These are phyloP conservation scores for Scheffersomyces titani DNA, from an alignment of 1,139 yeast species.

Conservation along the genomic window DNA sequence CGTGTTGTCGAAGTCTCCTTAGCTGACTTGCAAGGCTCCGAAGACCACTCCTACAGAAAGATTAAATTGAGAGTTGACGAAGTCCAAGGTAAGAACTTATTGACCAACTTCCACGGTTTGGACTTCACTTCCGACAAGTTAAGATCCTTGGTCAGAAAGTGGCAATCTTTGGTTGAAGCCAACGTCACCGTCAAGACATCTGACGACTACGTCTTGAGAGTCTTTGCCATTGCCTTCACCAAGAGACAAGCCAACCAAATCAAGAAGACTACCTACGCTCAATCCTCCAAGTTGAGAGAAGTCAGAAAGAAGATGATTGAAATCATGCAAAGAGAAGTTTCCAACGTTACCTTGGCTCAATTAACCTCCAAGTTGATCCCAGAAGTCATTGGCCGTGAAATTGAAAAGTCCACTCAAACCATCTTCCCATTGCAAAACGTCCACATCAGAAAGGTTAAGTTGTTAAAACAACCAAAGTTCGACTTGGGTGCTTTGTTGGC, in stretches of 20 bases:
- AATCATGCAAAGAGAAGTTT: conserved; percentile 83
- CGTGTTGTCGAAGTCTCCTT: conserved; percentile 85
- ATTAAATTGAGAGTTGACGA: conserved; percentile 89
- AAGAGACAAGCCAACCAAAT: conserved; percentile 87
- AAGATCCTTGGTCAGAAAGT: conserved; percentile 88
- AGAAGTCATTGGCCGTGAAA: conserved; percentile 89
- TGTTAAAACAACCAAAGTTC: conserved; percentile 89
- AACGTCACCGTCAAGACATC: conserved; percentile 90
- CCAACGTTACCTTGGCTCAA: conserved; percentile 83
- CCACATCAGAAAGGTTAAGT: conserved; percentile 89
- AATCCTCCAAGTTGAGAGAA: conserved; percentile 83
- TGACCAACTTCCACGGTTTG: conserved; percentile 95
- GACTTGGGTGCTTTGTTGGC: conserved; percentile 87
- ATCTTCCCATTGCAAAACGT: conserved; percentile 91
- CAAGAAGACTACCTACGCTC: conserved; percentile 90
- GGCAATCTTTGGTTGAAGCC: conserved; percentile 92
- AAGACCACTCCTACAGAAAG: conserved; percentile 90
- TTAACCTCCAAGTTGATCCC: conserved; percentile 87
- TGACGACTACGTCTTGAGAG: conserved; percentile 86
- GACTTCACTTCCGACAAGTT: conserved; percentile 90
- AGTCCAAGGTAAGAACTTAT: conserved; percentile 88
- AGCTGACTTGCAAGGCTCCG: conserved; percentile 91
- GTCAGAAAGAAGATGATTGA: conserved; percentile 84
- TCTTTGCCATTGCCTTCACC: conserved; percentile 91
- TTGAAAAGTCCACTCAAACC: conserved; percentile 80